phyloP scores from a whole-genome alignment of 441 rosid genomes.

The Jatropha multifida region DNA sequence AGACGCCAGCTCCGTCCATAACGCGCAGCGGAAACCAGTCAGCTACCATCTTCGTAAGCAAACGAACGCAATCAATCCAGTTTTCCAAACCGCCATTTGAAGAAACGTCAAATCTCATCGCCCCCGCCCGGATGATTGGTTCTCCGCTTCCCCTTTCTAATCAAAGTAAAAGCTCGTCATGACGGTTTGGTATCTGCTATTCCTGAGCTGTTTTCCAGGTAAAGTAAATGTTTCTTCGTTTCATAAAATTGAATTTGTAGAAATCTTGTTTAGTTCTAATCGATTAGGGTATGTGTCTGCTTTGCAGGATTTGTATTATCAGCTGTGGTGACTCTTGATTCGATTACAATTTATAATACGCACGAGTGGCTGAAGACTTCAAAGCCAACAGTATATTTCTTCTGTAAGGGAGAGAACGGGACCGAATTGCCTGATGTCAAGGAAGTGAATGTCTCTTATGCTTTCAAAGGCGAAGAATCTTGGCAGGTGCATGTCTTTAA shows the following conservation, averaged over 20 bases:
- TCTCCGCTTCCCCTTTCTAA: neutral
- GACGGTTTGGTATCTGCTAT: slow-evolving; percentile 24
- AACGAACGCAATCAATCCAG: neutral
- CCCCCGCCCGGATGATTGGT: neutral
- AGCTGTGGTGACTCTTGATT: slow-evolving; percentile 61
- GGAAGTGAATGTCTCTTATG: slow-evolving; percentile 38
- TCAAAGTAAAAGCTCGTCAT: slow-evolving; percentile 16
- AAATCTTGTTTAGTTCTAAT: neutral
- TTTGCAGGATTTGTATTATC: slow-evolving; percentile 45
- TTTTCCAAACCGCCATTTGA: neutral
- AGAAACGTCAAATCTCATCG: neutral
- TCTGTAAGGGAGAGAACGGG: slow-evolving; percentile 69
- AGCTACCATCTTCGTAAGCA: slow-evolving; percentile 2
- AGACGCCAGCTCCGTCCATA: neutral
- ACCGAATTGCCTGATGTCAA: slow-evolving; percentile 69
- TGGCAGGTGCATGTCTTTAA: slow-evolving; percentile 9
- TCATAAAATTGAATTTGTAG: neutral
- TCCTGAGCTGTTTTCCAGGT: slow-evolving; percentile 61
- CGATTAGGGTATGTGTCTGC: slow-evolving; percentile 1
- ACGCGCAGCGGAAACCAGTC: neutral
- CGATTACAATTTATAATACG: slow-evolving; percentile 55
- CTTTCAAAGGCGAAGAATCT: slow-evolving; percentile 79
- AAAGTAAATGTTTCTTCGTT: neutral
- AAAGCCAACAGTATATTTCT: slow-evolving; percentile 71
- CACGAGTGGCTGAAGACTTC: slow-evolving; percentile 61